phyloP scores from a whole-genome alignment of 202 grass and related monocot species.

The Alloteropsis angusta region DNA sequence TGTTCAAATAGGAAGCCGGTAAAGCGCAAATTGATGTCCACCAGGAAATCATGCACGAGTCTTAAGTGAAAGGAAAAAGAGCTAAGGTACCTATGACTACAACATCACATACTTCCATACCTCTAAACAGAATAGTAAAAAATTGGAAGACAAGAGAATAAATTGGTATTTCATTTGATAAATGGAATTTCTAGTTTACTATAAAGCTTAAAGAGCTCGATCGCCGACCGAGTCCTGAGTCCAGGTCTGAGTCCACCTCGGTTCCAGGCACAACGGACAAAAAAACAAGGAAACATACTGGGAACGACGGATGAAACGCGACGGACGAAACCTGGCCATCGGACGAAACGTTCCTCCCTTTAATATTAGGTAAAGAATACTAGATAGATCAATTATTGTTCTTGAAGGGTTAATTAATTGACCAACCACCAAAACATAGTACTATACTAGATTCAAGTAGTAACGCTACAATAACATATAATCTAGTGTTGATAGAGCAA shows the following conservation, averaged over 20 bases:
- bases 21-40: neutral
- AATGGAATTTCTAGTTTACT: neutral
- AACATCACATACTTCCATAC: neutral
- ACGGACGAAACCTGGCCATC: too few species aligned
- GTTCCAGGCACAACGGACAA: too few species aligned
- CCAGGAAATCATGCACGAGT: neutral
- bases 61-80: neutral
- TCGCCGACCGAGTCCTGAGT: too few species aligned
- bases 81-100: neutral
- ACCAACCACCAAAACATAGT: neutral
- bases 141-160: neutral
- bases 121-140: slow-evolving; percentile 1
- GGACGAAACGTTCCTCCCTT: too few species aligned
- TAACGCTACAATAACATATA: neutral
- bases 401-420: neutral
- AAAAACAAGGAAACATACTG: too few species aligned
- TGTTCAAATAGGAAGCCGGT: neutral
- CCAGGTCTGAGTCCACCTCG: too few species aligned
- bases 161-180: neutral
- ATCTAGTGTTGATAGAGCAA: neutral
- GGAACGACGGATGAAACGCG: too few species aligned
- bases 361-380: too few species aligned
- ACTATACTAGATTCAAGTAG: neutral
- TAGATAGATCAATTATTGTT: neutral
- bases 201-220: too few species aligned